A percentile compares a stretch with the other conserved stretches of the same genome.
Conservation (phyloP, 768 basidiomycete genomes). For the Phaffia tasmanica region DNA sequence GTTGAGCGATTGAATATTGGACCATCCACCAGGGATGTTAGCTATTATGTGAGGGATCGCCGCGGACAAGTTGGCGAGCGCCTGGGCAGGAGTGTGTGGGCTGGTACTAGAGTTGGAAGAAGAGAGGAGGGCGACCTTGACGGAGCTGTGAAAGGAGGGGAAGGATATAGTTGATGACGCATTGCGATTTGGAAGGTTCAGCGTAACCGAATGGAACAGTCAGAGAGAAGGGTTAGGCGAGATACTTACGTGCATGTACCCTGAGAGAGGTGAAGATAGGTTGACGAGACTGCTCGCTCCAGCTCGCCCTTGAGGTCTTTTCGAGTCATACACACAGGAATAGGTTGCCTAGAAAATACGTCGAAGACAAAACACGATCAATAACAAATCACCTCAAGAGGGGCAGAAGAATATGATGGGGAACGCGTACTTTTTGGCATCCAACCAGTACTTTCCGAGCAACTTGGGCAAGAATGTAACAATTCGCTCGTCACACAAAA, state of each 20-base stretch:
- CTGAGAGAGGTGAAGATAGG: conserved; percentile 93
- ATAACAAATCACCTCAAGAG: neutral
- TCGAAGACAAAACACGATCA: conserved; percentile 21
- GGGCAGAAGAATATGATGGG: neutral
- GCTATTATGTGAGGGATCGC: conserved; percentile 65
- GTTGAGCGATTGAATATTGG: conserved; percentile 75
- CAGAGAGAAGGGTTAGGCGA: neutral
- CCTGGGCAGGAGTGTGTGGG: conserved; percentile 48
- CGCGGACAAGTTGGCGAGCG: conserved; percentile 62
- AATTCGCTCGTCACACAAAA: conserved; percentile 84
- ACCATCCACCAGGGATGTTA: conserved; percentile 70
- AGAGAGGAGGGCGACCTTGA: conserved; percentile 64
- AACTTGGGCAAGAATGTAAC: conserved; percentile 75
- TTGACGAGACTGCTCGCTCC: conserved; percentile 82
- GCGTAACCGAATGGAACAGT: neutral
- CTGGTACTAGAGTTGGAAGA: conserved; percentile 41
- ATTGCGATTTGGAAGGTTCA: neutral
- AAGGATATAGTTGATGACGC: neutral
- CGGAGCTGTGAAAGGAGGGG: conserved; percentile 47
- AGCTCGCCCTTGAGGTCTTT: conserved; percentile 88
- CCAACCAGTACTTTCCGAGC: conserved; percentile 80
- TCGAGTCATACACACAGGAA: conserved; percentile 76
- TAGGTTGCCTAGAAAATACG: conserved; percentile 63
- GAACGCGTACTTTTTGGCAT: conserved; percentile 79
- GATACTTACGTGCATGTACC: conserved; percentile 72